Evolutionary conservation across 805 yeast species (phyloP), one percentile per base, ranked within the genome.

Genomic region (Pichia manshurica): DNA sequence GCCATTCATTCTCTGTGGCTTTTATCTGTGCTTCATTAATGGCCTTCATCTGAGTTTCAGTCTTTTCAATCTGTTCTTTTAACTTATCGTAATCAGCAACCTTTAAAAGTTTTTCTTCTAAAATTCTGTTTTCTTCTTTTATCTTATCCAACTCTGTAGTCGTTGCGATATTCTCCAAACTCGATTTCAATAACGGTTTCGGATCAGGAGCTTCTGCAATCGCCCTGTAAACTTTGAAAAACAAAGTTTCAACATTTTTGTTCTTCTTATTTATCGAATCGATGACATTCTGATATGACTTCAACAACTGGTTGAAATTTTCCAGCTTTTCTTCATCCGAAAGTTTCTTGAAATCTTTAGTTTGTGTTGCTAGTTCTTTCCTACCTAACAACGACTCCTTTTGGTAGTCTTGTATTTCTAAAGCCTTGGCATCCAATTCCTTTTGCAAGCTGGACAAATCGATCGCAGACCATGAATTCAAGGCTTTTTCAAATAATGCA

Each of bases 121-220:
- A 63, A 13, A 59, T 58, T 4, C 62, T 61, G 47, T 73, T 75
- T 54, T 85, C 86, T 21, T 69, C 66, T 49, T 73, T 73, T 42
- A 85, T 64, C 9, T 65, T 64, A 3, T 72, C 74, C 6, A 75
- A 67, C 45, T 85, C 87, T 19, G 74, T 69, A 25, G 53, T 32
- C 3, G 61, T 52, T 3, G 74, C 64, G 7, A 84, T 78, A 5
- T 87, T 77, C 43, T 82, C 87, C 23, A 85, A 61, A 1, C 90
- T 78, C 34, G 80, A 74, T 56, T 84, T 85, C 49, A 91, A 67
- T 37, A 90, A 64, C 4, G 96, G 95, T 52, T 75, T 78, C 1
- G 98, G 98, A 67, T 91, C 97, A 0, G 97, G 97, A 0, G 95
- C 90, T 62, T 90, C 96, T 5, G 89, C 87, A 5, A 91, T 68